Evolutionary conservation across 345 rosid species (phyloP), one percentile per base, ranked within the genome.

Genomic region (Linum usitatissimum): DNA sequence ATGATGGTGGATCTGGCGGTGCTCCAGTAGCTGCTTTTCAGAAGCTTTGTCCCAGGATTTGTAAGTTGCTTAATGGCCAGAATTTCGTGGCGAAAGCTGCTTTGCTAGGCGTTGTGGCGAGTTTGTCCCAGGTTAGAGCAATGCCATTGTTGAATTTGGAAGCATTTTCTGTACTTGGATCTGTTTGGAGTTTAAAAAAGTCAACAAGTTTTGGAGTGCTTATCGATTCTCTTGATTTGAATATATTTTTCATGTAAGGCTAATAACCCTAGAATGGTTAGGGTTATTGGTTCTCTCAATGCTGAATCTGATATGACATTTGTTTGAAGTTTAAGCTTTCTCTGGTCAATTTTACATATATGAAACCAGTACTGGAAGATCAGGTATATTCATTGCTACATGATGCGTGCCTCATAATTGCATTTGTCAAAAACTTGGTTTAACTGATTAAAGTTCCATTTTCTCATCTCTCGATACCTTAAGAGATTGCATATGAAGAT

Each of bases 31-130:
- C 69, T 39, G 78, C 92, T 1, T 87, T 93, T 20, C 94, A 90
- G 73, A 94, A 94, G 79, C 70, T 94, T 65, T 88, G 94, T 69
- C 79, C 97, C 6, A 86, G 85, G 78, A 90, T 93, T 76, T 84
- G 90, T 79, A 94, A 94, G 88, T 66, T 94, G 30, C 78, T 94
- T 71, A 83, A 84, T 63, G 90, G 80, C 58, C 89, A 86, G 20
- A 88, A 77, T 83, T 94, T 90, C 73, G 56, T 76, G 78, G 96
- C 93, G 14, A 90, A 84, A 73, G 81, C 92, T 59, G 78, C 96
- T 6, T 82, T 94, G 48, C 81, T 94, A 77, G 87, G 90, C 2
- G 91, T 86, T 0, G 85, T 94, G 54, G 79, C 88, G 21, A 86
- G 84, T 65, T 74, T 94, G 66, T 79, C 96, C 9, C 96, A 86